Base-by-base conservation (phyloP, 768 basidiomycete genomes). In the Kwoniella sp. region DNA sequence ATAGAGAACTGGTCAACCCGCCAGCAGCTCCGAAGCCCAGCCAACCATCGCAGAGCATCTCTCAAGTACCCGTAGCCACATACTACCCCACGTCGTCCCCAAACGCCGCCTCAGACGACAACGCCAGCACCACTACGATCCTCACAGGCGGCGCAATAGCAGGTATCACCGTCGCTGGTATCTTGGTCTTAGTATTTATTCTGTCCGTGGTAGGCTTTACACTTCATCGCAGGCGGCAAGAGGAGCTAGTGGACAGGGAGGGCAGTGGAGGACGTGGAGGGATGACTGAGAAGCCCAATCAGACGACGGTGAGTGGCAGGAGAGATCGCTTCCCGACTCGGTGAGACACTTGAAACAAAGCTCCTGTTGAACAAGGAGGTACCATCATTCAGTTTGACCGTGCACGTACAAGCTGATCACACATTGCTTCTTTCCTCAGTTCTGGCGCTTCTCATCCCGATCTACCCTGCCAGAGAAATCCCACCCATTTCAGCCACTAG, bases 361-460 rank as follows among this genome's bases (percentile, higher is more conserved):
- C n/a, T n/a, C n/a, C n/a, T n/a, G n/a, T n/a, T n/a, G n/a, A n/a
- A n/a, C n/a, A n/a, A n/a, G n/a, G n/a, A n/a, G n/a, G n/a, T n/a
- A n/a, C n/a, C n/a, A n/a, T n/a, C 41, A 45, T 45, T n/a, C 12
- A 11, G 12, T 45, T 11, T n/a, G n/a, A 11, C 41, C 11, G 11
- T n/a, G n/a, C 41, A 11, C 11, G 12, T 11, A n/a, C 11, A n/a
- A n/a, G 11, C 11, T n/a, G n/a, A n/a, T n/a, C n/a, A n/a, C n/a
- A n/a, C n/a, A 7, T 29, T 9, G 53, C 23, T 8, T 2, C 17
- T 22, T 56, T 48, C 12, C 9, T 7, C 47, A 53, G 53, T 62
- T 54, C 52, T 48, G 52, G 51, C 61, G 61, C 9, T 62, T 62
- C 61, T 55, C 61, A 0, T 62, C 61, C 15, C 51, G 37, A 29